Percentiles rank a stretch among this genome's conserved stretches.
Evolutionary conservation across 1,284 basidiomycete genomes (phyloP).

Genomic region (Sporisorium iseilematis-ciliati): DNA sequence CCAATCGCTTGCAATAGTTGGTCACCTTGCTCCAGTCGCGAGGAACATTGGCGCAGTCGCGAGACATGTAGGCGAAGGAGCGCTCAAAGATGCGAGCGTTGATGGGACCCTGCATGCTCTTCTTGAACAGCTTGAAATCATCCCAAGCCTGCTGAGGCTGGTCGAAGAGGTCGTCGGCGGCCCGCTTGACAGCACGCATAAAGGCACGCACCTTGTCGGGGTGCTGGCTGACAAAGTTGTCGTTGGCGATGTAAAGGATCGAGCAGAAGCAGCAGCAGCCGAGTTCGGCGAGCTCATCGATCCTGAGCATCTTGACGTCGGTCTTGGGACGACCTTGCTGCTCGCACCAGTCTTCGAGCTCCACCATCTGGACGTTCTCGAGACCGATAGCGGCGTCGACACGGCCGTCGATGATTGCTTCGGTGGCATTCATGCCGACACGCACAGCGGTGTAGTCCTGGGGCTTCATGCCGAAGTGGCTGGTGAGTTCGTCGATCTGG

Average conservation of each 20-base stretch:
- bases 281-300: conserved; percentile 70
- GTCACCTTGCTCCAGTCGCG: conserved; percentile 68
- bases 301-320: conserved; percentile 71
- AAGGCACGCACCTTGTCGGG: conserved; percentile 70
- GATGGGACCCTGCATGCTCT: conserved; percentile 67
- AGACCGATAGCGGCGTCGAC: conserved; percentile 71
- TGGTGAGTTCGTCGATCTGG: conserved; percentile 68
- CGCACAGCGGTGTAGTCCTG: conserved; percentile 70
- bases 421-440: conserved; percentile 71
- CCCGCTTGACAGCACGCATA: conserved; percentile 71
- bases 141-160: conserved; percentile 69
- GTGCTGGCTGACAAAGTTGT: conserved; percentile 62
- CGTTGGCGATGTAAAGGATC: conserved; percentile 64
- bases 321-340: conserved; percentile 63
- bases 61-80: conserved; percentile 70
- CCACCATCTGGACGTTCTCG: conserved; percentile 70
- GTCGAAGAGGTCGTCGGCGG: conserved; percentile 67
- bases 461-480: conserved; percentile 63
- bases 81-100: conserved; percentile 65
- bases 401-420: conserved; percentile 69
- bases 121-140: conserved; percentile 68
- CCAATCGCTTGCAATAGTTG: conserved; percentile 70
- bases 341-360: conserved; percentile 71
- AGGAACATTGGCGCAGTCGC: conserved; percentile 64
- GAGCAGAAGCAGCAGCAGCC: conserved; percentile 71